Evolutionary conservation across 2,329 filamentous ascomycete genomes (phyloP), one percentile per base, ranked within the genome.

Genomic region (Dothiorella sarmentorum): DNA sequence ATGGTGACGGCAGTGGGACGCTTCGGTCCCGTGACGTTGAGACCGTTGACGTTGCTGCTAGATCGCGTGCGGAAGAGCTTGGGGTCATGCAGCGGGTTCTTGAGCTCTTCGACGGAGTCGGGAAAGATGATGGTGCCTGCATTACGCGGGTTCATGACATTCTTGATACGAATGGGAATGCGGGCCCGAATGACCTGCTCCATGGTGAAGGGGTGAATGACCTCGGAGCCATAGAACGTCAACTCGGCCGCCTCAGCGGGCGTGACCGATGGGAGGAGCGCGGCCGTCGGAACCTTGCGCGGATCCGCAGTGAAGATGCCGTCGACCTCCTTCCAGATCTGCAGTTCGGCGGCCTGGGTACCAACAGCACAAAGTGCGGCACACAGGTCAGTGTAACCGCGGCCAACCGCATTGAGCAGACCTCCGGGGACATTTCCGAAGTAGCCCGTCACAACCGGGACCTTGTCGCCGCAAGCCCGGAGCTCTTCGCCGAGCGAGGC

Each of bases 271-370:
- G 87, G 78, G 43, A 99, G 82, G n/a, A 99, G 80, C 45, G 88
- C 83, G n/a, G 94, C 95, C 0, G 93, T 97, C 3, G 93, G 92
- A 37, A 95, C 90, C 74, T 94, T 95, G 66, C 88, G 85, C 3
- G 90, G 90, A 69, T 97, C 93, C 4, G 86, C 86, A 1, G 86
- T 89, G 75, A 96, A 94, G 70, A 97, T 95, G 60, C 91, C 92
- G 73, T 99, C 94, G 6, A 99, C 94, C 72, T 99, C 94, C 78
- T 99, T 99, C 94, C 94, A 97, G 63, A 99, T 89, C 74, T 99
- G 94, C 55, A 99, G 82, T 73, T 99, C 94, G 56, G 87, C 79
- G 0, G 94, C 94, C 66, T 85, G 80, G n/a, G 95, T 78, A 3
- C 91, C 93, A 9, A 99, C 93, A 1, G 94, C 91, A 53, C 92